Conservation (phyloP, 2,329 filamentous ascomycete genomes). For the Ascochyta rabiei region DNA sequence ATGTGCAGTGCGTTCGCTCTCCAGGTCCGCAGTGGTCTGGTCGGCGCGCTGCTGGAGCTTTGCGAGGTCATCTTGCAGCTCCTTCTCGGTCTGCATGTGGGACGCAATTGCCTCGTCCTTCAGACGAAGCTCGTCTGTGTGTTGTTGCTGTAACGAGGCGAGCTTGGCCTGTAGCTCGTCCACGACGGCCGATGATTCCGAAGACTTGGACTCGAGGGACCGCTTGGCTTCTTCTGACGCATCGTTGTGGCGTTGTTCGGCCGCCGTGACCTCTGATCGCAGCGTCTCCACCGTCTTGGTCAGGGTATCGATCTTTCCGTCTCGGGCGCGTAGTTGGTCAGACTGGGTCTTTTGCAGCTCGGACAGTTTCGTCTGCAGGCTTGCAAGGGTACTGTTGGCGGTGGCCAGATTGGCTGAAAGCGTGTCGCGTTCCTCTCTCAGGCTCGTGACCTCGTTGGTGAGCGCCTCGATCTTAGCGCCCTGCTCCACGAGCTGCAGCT, state of each 20-base stretch:
- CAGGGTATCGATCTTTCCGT: conserved; percentile 39
- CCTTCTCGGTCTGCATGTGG: conserved; percentile 30
- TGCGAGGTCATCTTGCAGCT: conserved; percentile 34
- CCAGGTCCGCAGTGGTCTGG: conserved; percentile 34
- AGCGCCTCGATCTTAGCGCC: conserved; percentile 36
- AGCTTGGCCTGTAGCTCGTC: conserved; percentile 44
- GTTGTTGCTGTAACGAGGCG: conserved; percentile 36
- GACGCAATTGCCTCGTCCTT: conserved; percentile 41
- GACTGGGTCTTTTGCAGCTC: conserved; percentile 39
- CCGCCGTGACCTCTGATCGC: conserved; percentile 28
- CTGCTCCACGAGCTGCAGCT: conserved; percentile 44
- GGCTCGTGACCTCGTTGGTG: conserved; percentile 26
- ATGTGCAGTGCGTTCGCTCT: conserved; percentile 38
- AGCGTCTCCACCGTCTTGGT: conserved; percentile 34
- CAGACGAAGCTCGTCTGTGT: conserved; percentile 38
- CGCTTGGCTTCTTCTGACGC: conserved; percentile 33
- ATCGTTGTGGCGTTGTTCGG: conserved; percentile 30
- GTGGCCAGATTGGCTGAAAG: conserved; percentile 29
- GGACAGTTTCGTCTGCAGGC: conserved; percentile 33
- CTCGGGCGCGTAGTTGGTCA: conserved; percentile 32
- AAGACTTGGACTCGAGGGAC: conserved; percentile 36
- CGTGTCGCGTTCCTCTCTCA: conserved; percentile 36
- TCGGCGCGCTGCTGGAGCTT: conserved; percentile 39
- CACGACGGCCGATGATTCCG: conserved; percentile 37
- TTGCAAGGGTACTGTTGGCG: conserved; percentile 33